phyloP scores from a whole-genome alignment of 805 yeast species.

The Ogataea siamensis region DNA sequence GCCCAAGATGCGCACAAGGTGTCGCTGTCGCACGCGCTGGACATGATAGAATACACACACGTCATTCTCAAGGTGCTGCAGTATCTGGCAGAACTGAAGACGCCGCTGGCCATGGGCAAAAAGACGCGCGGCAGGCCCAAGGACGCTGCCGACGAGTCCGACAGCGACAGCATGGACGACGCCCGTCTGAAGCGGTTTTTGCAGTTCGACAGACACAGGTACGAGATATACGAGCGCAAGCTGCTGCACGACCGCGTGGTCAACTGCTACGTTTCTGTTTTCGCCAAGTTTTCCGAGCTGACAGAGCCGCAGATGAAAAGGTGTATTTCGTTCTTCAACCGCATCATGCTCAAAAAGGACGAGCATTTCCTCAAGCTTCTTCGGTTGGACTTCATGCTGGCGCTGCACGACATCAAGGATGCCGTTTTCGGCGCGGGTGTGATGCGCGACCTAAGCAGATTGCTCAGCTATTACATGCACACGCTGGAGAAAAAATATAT shows the following conservation, averaged over 20 bases:
- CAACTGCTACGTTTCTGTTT: conserved; percentile 59
- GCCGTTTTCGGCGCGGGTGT: conserved; percentile 49
- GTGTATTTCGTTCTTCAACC: conserved; percentile 67
- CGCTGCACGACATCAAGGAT: conserved; percentile 49
- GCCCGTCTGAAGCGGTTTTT: conserved; percentile 16
- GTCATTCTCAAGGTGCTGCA: conserved; percentile 67
- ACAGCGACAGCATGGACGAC: conserved; percentile 12
- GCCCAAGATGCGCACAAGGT: conserved; percentile 65
- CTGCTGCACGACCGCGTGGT: conserved; percentile 61
- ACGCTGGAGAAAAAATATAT: conserved; percentile 48
- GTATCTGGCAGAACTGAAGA: conserved; percentile 53
- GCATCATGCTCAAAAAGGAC: conserved; percentile 63
- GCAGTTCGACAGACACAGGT: conserved; percentile 20
- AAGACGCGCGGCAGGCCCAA: conserved; percentile 13
- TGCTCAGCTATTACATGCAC: conserved; percentile 64
- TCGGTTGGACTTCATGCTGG: conserved; percentile 70
- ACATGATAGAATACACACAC: conserved; percentile 63
- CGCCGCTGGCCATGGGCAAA: conserved; percentile 29
- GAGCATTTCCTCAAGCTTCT: conserved; percentile 51
- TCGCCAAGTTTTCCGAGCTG: conserved; percentile 62
- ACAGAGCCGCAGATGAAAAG: conserved; percentile 57
- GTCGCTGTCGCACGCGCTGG: conserved; percentile 59
- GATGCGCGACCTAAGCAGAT: conserved; percentile 60
- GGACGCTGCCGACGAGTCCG: conserved; percentile 20
- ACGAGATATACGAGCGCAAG: conserved; percentile 36